phyloP scores from a whole-genome alignment of 139 green algal species.

The Ettlia oleoabundans region DNA sequence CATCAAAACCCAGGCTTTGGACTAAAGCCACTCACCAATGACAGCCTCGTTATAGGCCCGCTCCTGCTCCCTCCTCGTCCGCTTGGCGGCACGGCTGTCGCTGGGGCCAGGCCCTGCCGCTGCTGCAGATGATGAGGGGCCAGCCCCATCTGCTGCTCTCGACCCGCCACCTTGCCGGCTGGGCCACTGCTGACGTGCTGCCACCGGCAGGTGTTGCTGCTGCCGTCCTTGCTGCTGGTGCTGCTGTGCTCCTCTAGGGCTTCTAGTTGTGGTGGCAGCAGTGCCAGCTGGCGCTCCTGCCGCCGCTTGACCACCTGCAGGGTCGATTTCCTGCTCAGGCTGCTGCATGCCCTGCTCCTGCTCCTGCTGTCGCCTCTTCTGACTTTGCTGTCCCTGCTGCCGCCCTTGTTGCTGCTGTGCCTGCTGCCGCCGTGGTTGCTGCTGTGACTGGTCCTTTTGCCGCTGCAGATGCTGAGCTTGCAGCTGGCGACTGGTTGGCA shows the following conservation, averaged over 20 bases:
- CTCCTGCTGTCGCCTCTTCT: neutral
- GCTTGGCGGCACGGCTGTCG: constrained; percentile 1
- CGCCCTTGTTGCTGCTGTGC: neutral
- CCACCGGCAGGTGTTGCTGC: too few species aligned
- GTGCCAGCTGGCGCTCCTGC: too few species aligned
- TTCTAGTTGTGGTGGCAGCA: too few species aligned
- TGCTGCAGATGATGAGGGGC: neutral
- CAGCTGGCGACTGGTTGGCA: constrained; percentile 13
- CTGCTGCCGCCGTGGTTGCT: neutral
- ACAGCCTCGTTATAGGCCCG: constrained; percentile 44
- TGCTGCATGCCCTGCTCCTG: neutral
- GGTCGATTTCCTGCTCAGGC: neutral
- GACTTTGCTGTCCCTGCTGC: neutral
- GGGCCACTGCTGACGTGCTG: neutral
- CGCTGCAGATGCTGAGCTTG: neutral
- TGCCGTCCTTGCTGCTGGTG: too few species aligned
- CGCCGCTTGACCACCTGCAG: too few species aligned
- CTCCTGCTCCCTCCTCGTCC: constrained; percentile 19
- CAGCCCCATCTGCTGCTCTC: neutral
- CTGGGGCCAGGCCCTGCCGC: neutral
- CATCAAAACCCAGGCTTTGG: too few species aligned
- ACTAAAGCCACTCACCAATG: too few species aligned
- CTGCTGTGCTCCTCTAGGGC: too few species aligned
- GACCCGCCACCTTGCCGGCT: neutral
- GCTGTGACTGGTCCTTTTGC: constrained; percentile 18